A percentile compares a stretch with the other conserved stretches of the same genome.
phyloP scores from a whole-genome alignment of 345 rosid genomes.

The Gynandropsis gynandra region DNA sequence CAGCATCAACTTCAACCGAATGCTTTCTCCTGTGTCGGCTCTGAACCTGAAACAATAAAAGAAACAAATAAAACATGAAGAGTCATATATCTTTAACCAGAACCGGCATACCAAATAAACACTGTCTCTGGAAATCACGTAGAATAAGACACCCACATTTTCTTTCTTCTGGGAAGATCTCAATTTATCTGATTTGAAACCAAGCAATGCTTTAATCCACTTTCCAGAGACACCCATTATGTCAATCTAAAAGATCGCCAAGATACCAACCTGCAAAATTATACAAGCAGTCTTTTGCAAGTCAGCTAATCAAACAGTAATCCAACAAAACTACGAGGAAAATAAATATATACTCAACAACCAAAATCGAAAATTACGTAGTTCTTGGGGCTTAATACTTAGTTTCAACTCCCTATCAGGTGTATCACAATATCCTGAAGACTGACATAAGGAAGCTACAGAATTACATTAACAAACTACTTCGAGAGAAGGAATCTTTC shows the following conservation, averaged over 20 bases:
- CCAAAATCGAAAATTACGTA: too few relatives aligned
- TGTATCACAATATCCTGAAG: too few relatives aligned
- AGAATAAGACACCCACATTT: slow-evolving; percentile 39
- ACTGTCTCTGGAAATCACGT: not conserved
- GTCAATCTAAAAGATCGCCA: slow-evolving; percentile 15
- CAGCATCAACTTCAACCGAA: slow-evolving; percentile 48
- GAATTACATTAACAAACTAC: too few relatives aligned
- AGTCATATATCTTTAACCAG: slow-evolving; percentile 4
- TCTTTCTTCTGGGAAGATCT: slow-evolving; percentile 56
- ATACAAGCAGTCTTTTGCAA: slow-evolving; percentile 9
- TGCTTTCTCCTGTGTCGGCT: slow-evolving; percentile 53
- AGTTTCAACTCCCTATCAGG: too few relatives aligned
- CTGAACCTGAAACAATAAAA: slow-evolving; percentile 46
- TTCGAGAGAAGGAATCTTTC: too few relatives aligned
- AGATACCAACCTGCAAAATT: slow-evolving; percentile 24
- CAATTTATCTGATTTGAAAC: slow-evolving; percentile 70
- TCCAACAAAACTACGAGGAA: too few relatives aligned
- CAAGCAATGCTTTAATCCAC: slow-evolving; percentile 91
- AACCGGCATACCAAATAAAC: not conserved
- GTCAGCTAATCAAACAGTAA: not conserved
- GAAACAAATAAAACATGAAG: slow-evolving; percentile 3
- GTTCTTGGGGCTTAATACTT: too few relatives aligned
- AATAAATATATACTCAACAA: too few relatives aligned
- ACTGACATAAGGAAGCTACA: too few relatives aligned
- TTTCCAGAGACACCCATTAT: slow-evolving; percentile 90